phyloP scores from a whole-genome alignment of 768 basidiomycete genomes.

The Rossbeevera mucosa region DNA sequence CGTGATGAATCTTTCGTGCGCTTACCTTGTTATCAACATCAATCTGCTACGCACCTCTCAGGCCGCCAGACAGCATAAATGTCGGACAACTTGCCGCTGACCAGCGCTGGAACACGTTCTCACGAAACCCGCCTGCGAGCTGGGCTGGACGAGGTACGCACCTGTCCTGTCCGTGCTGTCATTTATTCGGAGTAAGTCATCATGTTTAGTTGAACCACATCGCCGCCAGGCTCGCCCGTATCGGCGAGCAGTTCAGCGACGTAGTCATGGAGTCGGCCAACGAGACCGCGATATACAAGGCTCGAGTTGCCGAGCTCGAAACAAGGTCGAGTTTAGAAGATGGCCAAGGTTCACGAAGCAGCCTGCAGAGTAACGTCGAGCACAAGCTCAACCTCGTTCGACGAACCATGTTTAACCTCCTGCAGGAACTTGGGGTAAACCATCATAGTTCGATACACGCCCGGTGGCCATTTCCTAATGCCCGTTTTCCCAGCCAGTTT shows the following conservation, averaged over 20 bases:
- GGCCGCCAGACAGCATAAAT: neutral
- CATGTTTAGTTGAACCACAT: slow-evolving; percentile 23
- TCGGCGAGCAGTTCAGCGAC: slow-evolving; percentile 31
- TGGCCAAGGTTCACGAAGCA: slow-evolving; percentile 26
- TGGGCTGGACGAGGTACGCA: slow-evolving; percentile 28
- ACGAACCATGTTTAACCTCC: slow-evolving; percentile 39
- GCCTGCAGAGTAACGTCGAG: slow-evolving; percentile 33
- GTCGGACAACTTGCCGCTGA: neutral
- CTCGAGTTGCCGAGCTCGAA: slow-evolving; percentile 38
- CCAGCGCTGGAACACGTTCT: slow-evolving; percentile 5
- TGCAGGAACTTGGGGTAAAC: slow-evolving; percentile 39
- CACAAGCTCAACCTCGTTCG: slow-evolving; percentile 32
- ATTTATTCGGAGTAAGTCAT: neutral
- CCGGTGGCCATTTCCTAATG: slow-evolving; percentile 1
- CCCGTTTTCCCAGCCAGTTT: slow-evolving; percentile 11
- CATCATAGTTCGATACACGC: neutral
- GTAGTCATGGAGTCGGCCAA: slow-evolving; percentile 18
- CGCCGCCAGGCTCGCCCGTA: slow-evolving; percentile 21
- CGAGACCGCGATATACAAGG: slow-evolving; percentile 18
- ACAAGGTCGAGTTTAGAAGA: slow-evolving; percentile 18
- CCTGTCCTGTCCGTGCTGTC: neutral
- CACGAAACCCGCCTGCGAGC: slow-evolving; percentile 17
- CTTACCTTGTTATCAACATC: neutral
- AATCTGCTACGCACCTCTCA: neutral
- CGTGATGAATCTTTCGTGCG: slow-evolving; percentile 6